These are phyloP conservation scores for Bjerkandera adusta DNA, from an alignment of 1,284 basidiomycete species.

Conservation along the genomic window DNA sequence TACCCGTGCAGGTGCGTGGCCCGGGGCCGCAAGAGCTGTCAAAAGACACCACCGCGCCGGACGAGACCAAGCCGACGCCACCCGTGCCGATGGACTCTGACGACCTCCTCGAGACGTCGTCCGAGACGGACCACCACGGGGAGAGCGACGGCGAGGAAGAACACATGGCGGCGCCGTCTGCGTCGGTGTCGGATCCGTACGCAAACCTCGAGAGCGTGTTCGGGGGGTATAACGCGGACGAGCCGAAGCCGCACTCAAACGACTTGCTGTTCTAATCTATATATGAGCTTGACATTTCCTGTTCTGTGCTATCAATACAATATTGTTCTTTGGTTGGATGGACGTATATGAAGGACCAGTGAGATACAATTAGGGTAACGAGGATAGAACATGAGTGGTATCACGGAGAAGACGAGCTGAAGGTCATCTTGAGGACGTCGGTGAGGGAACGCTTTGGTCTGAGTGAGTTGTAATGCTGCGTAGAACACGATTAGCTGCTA, in stretches of 20 bases:
- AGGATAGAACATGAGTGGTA: neutral
- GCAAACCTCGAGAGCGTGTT: slow-evolving; percentile 74
- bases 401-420: slow-evolving; percentile 18
- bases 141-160: slow-evolving; percentile 23
- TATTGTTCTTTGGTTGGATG: slow-evolving; percentile 9
- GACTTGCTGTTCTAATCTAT: slow-evolving; percentile 47
- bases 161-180: slow-evolving; percentile 23
- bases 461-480: slow-evolving; percentile 86
- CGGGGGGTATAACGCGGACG: slow-evolving; percentile 61
- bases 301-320: slow-evolving; percentile 13
- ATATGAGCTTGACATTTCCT: slow-evolving; percentile 8
- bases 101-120: slow-evolving; percentile 18
- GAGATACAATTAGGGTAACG: neutral
- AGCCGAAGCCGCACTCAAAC: slow-evolving; percentile 49
- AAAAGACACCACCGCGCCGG: neutral
- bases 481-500: neutral
- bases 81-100: slow-evolving; percentile 7
- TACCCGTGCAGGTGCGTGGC: slow-evolving; percentile 51
- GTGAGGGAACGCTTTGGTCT: slow-evolving; percentile 51
- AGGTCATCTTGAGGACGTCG: slow-evolving; percentile 38
- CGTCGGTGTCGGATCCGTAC: slow-evolving; percentile 60
- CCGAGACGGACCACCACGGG: slow-evolving; percentile 11
- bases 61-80: slow-evolving; percentile 2
- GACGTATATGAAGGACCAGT: slow-evolving; percentile 17
- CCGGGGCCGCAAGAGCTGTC: slow-evolving; percentile 62